Base-by-base conservation (phyloP, 441 rosid genomes). In the Gossypium trilobum region DNA sequence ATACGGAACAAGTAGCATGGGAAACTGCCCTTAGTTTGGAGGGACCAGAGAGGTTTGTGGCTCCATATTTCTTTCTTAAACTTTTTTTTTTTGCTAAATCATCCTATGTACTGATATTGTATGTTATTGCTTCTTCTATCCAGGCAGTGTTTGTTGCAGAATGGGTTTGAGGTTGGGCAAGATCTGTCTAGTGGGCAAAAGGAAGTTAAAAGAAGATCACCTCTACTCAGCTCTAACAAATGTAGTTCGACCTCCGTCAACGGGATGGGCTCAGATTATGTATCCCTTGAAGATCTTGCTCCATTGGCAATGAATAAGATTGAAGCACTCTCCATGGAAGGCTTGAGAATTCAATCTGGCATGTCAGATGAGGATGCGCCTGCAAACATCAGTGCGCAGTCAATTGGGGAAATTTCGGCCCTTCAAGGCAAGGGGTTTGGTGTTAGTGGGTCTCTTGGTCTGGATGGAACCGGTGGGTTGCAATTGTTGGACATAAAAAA, bases 281-380 rank as follows among this genome's bases (percentile, higher is more conserved):
- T 90, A 69, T 86, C 91, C 75, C 88, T 94, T 20, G 96, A 94
- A 79, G 97, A 92, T 76, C 89, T 94, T 71, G 97, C 97, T 71
- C 98, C 97, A 71, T 80, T 91, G 83, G 98, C 97, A 63, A 85
- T 91, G 95, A 90, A 91, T 75, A 93, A 94, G 89, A 91, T 91
- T 70, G 98, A 90, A 88, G 97, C 95, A 39, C 95, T 94, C 72
- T 89, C 95, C 27, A 83, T 94, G 73, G 97, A 91, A 80, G 98
- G 98, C 56, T 80, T 94, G 81, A 88, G 91, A 82, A 85, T 90
- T 77, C 97, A 94, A 74, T 88, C 93, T 54, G 95, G 95, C 75
- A 84, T 87, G 93, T 85, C 88, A 44, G 89, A 83, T 3, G 87
- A 74, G 68, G 90, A 87, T 73, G 90, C 93, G 16, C 88, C 97